Conservation (phyloP, 805 yeast species). For the Nakazawaea ambrosiae region DNA sequence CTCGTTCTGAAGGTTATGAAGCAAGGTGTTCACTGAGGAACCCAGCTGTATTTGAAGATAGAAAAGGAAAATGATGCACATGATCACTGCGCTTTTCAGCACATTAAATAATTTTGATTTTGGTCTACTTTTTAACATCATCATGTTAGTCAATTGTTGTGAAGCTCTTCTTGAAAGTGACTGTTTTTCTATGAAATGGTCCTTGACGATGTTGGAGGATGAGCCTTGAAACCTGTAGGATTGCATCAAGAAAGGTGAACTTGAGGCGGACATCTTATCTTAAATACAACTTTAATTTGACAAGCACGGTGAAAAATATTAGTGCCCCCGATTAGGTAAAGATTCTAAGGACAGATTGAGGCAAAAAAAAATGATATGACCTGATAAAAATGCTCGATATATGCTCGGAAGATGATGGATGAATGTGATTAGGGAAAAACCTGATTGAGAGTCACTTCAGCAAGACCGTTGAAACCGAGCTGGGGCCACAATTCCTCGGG, state of each 20-base stretch:
- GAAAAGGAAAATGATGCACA: not conserved
- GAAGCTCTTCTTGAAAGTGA: constrained; percentile 9
- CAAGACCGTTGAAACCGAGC: too few relatives aligned
- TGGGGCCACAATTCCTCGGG: too few relatives aligned
- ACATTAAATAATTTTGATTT: constrained; percentile 2
- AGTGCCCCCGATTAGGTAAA: too few relatives aligned
- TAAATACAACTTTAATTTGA: not conserved
- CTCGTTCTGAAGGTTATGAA: constrained; percentile 5
- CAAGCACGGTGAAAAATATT: too few relatives aligned
- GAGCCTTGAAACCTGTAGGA: constrained; percentile 7
- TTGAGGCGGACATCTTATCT: not conserved
- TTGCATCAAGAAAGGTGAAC: constrained; percentile 1
- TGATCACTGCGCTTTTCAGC: not conserved
- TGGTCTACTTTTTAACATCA: constrained; percentile 6
- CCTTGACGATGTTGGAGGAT: constrained; percentile 8
- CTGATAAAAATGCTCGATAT: too few relatives aligned
- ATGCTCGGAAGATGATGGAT: too few relatives aligned
- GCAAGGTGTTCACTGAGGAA: constrained; percentile 3
- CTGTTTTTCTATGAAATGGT: constrained; percentile 6
- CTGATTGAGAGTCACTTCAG: too few relatives aligned
- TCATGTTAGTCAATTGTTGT: constrained; percentile 7
- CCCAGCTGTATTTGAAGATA: constrained; percentile 9
- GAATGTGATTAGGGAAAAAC: too few relatives aligned
- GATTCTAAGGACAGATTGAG: too few relatives aligned
- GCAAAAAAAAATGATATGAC: too few relatives aligned